Evolutionary conservation across 805 yeast genomes (phyloP).

Genomic region (Saturnispora ahearnii): DNA sequence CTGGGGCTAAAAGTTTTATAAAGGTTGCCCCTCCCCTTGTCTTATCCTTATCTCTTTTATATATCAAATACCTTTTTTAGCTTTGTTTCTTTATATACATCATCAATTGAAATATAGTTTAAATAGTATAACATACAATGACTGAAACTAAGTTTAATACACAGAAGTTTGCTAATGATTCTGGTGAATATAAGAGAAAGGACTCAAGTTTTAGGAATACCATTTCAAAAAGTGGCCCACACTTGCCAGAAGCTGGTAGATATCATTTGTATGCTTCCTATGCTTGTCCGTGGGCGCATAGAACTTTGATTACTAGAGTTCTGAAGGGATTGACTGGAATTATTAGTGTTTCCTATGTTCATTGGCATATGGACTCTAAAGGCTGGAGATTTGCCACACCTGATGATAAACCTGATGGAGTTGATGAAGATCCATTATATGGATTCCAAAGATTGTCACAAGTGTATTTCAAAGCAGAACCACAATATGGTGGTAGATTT

Average conservation of each 20-base stretch:
- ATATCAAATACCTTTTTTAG: neutral
- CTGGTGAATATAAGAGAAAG: slow-evolving; percentile 50
- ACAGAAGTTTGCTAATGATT: slow-evolving; percentile 39
- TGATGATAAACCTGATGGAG: slow-evolving; percentile 37
- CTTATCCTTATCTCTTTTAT: neutral
- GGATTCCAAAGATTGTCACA: slow-evolving; percentile 55
- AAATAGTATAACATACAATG: neutral
- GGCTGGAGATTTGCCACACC: slow-evolving; percentile 76
- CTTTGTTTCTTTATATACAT: neutral
- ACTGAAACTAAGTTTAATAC: slow-evolving; percentile 4
- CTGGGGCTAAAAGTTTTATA: neutral
- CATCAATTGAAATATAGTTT: neutral
- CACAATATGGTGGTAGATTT: slow-evolving; percentile 70
- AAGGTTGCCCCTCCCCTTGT: neutral
- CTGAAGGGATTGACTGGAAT: slow-evolving; percentile 64
- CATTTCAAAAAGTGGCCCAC: slow-evolving; percentile 48
- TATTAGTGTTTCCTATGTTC: slow-evolving; percentile 69
- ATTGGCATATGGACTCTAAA: slow-evolving; percentile 78
- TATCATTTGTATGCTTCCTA: slow-evolving; percentile 80
- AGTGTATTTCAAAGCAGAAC: slow-evolving; percentile 64
- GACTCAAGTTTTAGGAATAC: slow-evolving; percentile 49
- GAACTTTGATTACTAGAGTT: slow-evolving; percentile 63
- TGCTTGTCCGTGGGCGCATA: slow-evolving; percentile 97
- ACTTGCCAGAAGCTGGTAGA: slow-evolving; percentile 69
- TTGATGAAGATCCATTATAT: slow-evolving; percentile 53